Conservation (phyloP, 1,284 basidiomycete genomes). For the Ustilago cynodontis region DNA sequence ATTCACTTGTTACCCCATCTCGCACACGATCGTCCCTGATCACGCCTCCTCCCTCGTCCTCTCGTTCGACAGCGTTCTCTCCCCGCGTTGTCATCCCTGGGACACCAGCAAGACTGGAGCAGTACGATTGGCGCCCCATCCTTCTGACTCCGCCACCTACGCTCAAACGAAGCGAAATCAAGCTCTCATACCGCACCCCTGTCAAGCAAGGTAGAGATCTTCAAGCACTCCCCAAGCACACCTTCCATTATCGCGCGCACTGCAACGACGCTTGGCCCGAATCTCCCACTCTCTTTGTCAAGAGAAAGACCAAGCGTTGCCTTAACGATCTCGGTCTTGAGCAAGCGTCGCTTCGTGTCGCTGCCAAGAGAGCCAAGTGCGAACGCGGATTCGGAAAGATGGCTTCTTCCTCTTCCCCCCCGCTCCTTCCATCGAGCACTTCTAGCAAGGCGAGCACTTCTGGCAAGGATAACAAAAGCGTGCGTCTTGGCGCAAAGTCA, state of each 20-base stretch:
- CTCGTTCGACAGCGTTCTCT: neutral
- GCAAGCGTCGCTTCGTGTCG: neutral
- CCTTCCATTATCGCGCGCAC: neutral
- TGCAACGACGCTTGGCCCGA: constrained; percentile 15
- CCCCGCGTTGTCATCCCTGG: neutral
- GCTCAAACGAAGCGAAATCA: constrained; percentile 2
- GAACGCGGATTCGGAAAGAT: neutral
- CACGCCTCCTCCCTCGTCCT: constrained; percentile 1
- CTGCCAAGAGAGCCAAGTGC: neutral
- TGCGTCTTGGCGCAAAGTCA: neutral
- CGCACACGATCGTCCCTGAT: neutral
- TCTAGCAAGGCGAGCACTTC: neutral
- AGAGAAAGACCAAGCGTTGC: constrained; percentile 10
- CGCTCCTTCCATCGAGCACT: neutral
- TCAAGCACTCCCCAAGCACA: neutral
- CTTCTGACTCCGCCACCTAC: constrained; percentile 26
- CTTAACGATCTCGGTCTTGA: neutral
- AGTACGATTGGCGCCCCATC: constrained; percentile 29
- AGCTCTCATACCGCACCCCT: neutral
- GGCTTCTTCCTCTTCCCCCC: neutral
- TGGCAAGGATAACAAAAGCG: neutral
- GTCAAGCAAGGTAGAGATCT: neutral
- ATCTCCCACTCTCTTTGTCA: constrained; percentile 26
- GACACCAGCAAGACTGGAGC: neutral
- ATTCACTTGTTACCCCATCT: neutral